These are phyloP conservation scores for Penicillium frequentans DNA, from an alignment of 2,329 filamentous ascomycete species.

Conservation along the genomic window DNA sequence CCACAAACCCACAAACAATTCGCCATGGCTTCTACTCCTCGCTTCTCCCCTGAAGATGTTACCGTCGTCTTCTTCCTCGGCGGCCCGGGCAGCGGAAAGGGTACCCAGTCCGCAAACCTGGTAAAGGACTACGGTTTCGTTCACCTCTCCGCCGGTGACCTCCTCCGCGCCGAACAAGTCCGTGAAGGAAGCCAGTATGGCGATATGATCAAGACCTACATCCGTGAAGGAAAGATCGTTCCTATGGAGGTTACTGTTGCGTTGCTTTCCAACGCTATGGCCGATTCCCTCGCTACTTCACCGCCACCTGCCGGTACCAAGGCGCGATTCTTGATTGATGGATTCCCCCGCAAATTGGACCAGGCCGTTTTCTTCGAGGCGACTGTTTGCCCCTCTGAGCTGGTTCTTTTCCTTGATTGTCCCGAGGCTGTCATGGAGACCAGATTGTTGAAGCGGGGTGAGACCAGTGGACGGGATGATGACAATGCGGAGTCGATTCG, in stretches of 20 bases:
- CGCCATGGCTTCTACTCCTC: conserved; percentile 52
- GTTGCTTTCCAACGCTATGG: conserved; percentile 92
- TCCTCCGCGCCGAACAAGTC: conserved; percentile 90
- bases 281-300: conserved; percentile 59
- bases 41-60: conserved; percentile 75
- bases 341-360: conserved; percentile 96
- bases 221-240: conserved; percentile 91
- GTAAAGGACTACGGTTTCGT: conserved; percentile 87
- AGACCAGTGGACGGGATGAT: conserved; percentile 87
- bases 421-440: conserved; percentile 85
- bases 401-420: conserved; percentile 94
- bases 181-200: conserved; percentile 85
- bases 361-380: conserved; percentile 94
- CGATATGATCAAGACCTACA: conserved; percentile 87
- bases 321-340: conserved; percentile 73
- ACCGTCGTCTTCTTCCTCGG: conserved; percentile 97
- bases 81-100: conserved; percentile 93
- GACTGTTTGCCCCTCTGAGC: conserved; percentile 75
- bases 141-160: conserved; percentile 89
- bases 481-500: conserved; percentile 95
- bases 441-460: conserved; percentile 80
- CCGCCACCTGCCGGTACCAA: conserved; percentile 43
- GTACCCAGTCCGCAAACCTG: conserved; percentile 89
- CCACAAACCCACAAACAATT: conserved; percentile 1
- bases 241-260: conserved; percentile 98